These are phyloP conservation scores for Pythium coloratum DNA, from an alignment of 352 stramenopile species.

Conservation along the genomic window DNA sequence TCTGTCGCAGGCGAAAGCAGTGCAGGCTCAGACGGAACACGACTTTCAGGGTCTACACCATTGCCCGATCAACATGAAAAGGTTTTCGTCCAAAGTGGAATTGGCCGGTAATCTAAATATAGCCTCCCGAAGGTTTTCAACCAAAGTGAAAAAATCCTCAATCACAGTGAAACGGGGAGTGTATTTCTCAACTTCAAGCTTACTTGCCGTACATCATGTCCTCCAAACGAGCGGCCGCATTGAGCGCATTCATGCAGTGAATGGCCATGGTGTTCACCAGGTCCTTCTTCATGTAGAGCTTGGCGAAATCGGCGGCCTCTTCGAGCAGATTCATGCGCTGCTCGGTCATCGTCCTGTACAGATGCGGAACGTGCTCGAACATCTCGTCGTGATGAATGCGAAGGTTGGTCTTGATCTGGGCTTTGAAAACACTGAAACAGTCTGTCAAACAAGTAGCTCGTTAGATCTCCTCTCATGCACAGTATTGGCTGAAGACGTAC, in stretches of 20 bases:
- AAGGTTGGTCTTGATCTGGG: neutral
- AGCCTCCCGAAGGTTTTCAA: neutral
- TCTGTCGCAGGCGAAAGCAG: too few species aligned
- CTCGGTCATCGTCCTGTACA: neutral
- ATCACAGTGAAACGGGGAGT: too few species aligned
- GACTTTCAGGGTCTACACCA: too few species aligned
- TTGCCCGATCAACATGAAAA: too few species aligned
- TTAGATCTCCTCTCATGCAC: too few species aligned
- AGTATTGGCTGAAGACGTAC: neutral
- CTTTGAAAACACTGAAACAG: constrained; percentile 1
- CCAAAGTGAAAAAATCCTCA: neutral
- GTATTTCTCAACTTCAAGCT: neutral
- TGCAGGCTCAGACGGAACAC: too few species aligned
- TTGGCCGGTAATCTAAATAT: too few species aligned
- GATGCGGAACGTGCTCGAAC: neutral
- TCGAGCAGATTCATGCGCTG: neutral
- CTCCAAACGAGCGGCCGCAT: neutral
- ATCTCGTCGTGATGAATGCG: neutral
- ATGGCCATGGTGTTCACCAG: neutral
- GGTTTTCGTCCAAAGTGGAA: too few species aligned
- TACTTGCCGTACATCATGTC: neutral
- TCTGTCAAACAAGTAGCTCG: neutral
- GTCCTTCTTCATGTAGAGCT: neutral
- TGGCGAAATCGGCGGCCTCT: neutral
- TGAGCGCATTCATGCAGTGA: neutral